Percentiles rank a stretch among this genome's conserved stretches.
Conservation (phyloP, 2,329 filamentous ascomycete species). For the Aspergillus jensenii region DNA sequence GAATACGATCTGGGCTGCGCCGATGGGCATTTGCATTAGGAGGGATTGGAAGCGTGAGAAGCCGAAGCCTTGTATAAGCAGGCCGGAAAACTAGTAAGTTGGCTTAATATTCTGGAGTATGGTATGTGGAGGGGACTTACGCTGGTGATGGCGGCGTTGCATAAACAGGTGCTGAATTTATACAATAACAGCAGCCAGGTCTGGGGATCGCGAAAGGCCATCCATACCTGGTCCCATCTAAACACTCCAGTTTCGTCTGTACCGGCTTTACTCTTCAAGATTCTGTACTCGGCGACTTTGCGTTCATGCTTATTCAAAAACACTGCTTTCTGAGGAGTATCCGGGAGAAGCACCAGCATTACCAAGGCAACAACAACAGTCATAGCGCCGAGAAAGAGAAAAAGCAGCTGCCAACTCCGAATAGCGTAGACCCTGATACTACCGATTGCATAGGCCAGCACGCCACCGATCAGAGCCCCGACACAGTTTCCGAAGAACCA, state of each 20-base stretch:
- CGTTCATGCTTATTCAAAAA: slow-evolving; percentile 45
- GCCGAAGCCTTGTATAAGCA: slow-evolving; percentile 39
- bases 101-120: not conserved
- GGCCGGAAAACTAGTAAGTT: slow-evolving; percentile 28
- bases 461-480: slow-evolving; percentile 23
- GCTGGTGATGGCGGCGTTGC: slow-evolving; percentile 36
- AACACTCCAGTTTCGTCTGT: slow-evolving; percentile 53
- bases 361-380: slow-evolving; percentile 23
- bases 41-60: slow-evolving; percentile 37
- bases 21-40: slow-evolving; percentile 39
- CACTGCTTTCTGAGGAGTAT: slow-evolving; percentile 39
- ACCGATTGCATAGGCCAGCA: slow-evolving; percentile 32
- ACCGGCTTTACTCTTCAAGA: slow-evolving; percentile 53
- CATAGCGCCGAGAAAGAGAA: slow-evolving; percentile 32
- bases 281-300: slow-evolving; percentile 52
- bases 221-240: slow-evolving; percentile 43
- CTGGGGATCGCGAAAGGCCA: slow-evolving; percentile 30
- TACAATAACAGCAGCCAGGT: slow-evolving; percentile 35
- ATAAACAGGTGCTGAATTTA: slow-evolving; percentile 33
- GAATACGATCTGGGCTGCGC: slow-evolving; percentile 35
- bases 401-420: slow-evolving; percentile 31
- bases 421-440: slow-evolving; percentile 20
- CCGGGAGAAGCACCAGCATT: slow-evolving; percentile 23
- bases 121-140: slow-evolving; percentile 3
- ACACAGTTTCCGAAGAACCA: slow-evolving; percentile 38